phyloP scores from a whole-genome alignment of 2,329 filamentous ascomycete genomes.

The Sporothrix protearum region DNA sequence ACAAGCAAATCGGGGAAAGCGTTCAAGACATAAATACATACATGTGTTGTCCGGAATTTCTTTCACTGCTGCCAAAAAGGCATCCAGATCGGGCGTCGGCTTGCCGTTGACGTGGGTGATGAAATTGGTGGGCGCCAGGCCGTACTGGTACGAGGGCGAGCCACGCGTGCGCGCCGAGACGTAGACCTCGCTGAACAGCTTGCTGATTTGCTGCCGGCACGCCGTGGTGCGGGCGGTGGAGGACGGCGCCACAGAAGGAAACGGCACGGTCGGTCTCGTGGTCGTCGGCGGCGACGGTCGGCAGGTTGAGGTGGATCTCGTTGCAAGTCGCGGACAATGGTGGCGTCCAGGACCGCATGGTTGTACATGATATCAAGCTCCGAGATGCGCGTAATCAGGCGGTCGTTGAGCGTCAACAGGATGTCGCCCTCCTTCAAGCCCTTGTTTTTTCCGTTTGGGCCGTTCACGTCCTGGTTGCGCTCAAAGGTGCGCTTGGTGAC shows the following conservation, averaged over 20 bases:
- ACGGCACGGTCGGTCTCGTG: constrained; percentile 90
- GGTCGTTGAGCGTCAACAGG: constrained; percentile 82
- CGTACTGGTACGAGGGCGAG: constrained; percentile 83
- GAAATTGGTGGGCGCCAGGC: constrained; percentile 93
- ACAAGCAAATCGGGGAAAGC: neutral
- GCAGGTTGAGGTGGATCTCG: constrained; percentile 71
- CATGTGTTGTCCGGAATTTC: constrained; percentile 94
- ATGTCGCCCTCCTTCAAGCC: constrained; percentile 86
- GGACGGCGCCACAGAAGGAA: constrained; percentile 89
- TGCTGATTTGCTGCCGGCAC: constrained; percentile 95
- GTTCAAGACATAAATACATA: constrained; percentile 41
- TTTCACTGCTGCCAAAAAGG: constrained; percentile 76
- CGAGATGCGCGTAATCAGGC: constrained; percentile 86
- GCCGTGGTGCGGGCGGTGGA: constrained; percentile 92
- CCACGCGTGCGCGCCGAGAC: constrained; percentile 82
- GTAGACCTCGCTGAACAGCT: constrained; percentile 94
- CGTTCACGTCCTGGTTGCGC: constrained; percentile 37
- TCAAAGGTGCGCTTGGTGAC: constrained; percentile 76
- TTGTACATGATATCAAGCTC: constrained; percentile 97
- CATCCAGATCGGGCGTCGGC: constrained; percentile 74
- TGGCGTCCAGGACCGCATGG: constrained; percentile 74
- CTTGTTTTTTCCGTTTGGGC: constrained; percentile 41
- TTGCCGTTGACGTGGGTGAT: constrained; percentile 93
- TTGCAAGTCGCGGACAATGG: constrained; percentile 83
- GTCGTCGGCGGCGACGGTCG: constrained; percentile 82